Percentiles rank a stretch among this genome's conserved stretches.
Conservation (phyloP, 2,329 filamentous ascomycete species). For the Pezicula carpinea region DNA sequence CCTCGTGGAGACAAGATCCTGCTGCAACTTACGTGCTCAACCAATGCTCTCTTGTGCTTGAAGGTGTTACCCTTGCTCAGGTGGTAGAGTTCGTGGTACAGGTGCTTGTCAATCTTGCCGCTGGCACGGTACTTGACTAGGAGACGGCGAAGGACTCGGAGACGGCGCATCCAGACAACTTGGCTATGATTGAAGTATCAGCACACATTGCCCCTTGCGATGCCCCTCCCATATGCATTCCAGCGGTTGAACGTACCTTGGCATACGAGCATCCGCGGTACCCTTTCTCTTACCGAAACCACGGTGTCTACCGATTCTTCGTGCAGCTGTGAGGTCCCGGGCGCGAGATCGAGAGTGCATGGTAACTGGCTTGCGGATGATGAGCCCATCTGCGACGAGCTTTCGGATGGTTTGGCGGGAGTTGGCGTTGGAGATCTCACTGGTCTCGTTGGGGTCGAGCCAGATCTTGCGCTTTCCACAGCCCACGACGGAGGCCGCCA, state of each 20-base stretch:
- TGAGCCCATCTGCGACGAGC: slow-evolving; percentile 98
- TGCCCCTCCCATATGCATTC: slow-evolving; percentile 4
- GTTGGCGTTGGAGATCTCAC: slow-evolving; percentile 99
- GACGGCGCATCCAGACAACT: slow-evolving; percentile 99
- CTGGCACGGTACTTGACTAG: slow-evolving; percentile 99
- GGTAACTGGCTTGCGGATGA: slow-evolving; percentile 99
- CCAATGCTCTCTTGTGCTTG: slow-evolving; percentile 99
- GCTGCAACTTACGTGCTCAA: slow-evolving; percentile 88
- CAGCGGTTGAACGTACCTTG: slow-evolving; percentile 61
- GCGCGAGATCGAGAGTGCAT: slow-evolving; percentile 99
- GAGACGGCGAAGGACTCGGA: slow-evolving; percentile 97
- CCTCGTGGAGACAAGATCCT: slow-evolving; percentile 15
- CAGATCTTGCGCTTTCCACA: slow-evolving; percentile 99
- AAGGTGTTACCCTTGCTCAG: slow-evolving; percentile 99
- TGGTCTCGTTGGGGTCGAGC: slow-evolving; percentile 99
- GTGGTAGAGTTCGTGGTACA: slow-evolving; percentile 99
- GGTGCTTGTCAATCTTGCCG: slow-evolving; percentile 99
- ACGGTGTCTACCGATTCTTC: slow-evolving; percentile 94
- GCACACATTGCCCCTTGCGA: slow-evolving; percentile 27
- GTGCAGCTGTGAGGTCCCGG: slow-evolving; percentile 89
- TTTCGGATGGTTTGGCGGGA: slow-evolving; percentile 99
- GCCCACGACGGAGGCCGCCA: slow-evolving; percentile 96
- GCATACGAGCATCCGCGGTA: slow-evolving; percentile 99
- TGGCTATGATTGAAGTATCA: slow-evolving; percentile 55
- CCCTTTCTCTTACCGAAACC: slow-evolving; percentile 99